phyloP scores from a whole-genome alignment of 2,329 filamentous ascomycete species.

The Fusarium decemcellulare region DNA sequence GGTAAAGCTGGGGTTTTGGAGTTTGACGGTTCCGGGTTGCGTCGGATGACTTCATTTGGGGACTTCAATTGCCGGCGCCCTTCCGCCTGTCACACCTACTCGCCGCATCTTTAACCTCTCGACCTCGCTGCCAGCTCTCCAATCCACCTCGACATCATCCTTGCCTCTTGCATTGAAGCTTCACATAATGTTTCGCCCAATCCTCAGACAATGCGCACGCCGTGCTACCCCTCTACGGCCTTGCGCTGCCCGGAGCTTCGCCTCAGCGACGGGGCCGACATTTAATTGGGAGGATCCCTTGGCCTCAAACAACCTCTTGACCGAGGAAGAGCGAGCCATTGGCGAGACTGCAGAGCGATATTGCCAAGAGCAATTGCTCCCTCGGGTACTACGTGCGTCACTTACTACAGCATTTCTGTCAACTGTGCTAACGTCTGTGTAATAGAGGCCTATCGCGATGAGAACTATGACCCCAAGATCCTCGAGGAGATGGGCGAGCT shows the following conservation, averaged over 20 bases:
- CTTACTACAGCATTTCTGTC: conserved; percentile 3
- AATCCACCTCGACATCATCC: not conserved
- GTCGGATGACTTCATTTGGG: conserved; percentile 49
- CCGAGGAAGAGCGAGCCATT: conserved; percentile 92
- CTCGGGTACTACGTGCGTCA: conserved; percentile 82
- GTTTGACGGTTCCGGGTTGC: conserved; percentile 46
- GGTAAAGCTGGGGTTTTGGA: conserved; percentile 44
- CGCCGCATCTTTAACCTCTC: conserved; percentile 38
- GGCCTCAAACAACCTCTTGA: conserved; percentile 79
- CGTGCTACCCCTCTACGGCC: conserved; percentile 43
- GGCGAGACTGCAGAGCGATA: conserved; percentile 93
- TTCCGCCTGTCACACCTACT: conserved; percentile 27
- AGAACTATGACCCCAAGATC: conserved; percentile 88
- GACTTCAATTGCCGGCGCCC: conserved; percentile 42
- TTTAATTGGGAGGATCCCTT: conserved; percentile 98
- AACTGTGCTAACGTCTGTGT: conserved; percentile 18
- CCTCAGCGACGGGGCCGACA: conserved; percentile 51
- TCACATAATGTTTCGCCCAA: conserved; percentile 50
- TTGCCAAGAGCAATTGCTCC: conserved; percentile 90
- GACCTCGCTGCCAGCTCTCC: conserved; percentile 6
- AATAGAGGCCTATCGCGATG: conserved; percentile 85
- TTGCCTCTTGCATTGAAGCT: not conserved
- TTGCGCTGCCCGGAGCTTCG: conserved; percentile 52
- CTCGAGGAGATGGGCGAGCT: conserved; percentile 93
- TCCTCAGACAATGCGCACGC: conserved; percentile 48